Percentiles rank a stretch among this genome's conserved stretches.
phyloP scores from a whole-genome alignment of 2,329 filamentous ascomycete genomes.

The Xylogone sp. region DNA sequence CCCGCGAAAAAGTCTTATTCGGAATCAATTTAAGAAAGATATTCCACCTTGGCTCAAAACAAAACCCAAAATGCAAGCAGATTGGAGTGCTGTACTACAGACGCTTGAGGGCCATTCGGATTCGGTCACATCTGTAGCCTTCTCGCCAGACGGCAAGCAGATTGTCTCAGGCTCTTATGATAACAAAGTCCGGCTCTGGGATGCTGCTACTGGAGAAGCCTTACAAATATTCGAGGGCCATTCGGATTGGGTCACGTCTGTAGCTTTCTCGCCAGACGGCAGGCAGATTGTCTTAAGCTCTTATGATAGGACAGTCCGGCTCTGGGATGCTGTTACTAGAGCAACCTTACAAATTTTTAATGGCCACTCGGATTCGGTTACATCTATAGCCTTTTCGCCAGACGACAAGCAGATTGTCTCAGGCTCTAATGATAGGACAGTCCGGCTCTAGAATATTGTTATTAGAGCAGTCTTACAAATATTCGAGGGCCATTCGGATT shows the following conservation, averaged over 20 bases:
- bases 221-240: slow-evolving; percentile 5
- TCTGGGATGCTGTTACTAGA: background rate
- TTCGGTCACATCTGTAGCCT: slow-evolving; percentile 17
- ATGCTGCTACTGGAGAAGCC: background rate
- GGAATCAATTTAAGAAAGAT: slow-evolving; percentile 9
- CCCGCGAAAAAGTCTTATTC: slow-evolving; percentile 23
- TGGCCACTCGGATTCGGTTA: background rate
- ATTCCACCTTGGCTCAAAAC: slow-evolving; percentile 6
- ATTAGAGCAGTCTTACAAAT: background rate
- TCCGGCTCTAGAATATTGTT: slow-evolving; percentile 6
- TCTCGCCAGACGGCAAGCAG: too few species aligned
- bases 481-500: background rate
- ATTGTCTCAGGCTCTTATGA: too few species aligned
- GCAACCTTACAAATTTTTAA: background rate
- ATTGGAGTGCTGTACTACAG: slow-evolving; percentile 14
- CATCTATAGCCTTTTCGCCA: slow-evolving; percentile 9
- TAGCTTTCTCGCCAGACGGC: background rate
- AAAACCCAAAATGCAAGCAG: slow-evolving; percentile 6
- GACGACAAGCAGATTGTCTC: slow-evolving; percentile 1
- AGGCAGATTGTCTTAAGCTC: slow-evolving; percentile 2
- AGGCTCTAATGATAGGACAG: slow-evolving; percentile 6
- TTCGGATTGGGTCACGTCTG: background rate
- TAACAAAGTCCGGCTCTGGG: too few species aligned
- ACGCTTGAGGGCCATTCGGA: slow-evolving; percentile 21
- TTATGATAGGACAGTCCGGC: background rate